Evolutionary conservation across 73 alveolate species (phyloP).

Genomic region (Tetrahymena thermophila): DNA sequence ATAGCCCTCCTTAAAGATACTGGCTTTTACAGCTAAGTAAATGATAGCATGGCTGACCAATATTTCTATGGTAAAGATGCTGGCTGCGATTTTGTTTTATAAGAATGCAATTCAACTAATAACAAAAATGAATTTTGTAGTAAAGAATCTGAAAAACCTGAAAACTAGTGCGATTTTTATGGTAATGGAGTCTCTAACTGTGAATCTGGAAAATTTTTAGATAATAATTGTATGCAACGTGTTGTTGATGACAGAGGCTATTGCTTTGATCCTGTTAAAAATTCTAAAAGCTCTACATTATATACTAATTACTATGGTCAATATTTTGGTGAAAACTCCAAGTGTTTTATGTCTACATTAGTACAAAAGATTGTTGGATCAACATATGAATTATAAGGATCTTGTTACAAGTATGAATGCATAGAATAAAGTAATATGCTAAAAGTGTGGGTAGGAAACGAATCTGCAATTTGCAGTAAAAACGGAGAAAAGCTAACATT

Average conservation of each 20-base stretch:
- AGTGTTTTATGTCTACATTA: not conserved
- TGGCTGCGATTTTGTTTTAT: not conserved
- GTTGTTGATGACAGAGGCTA: not conserved
- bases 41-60: not conserved
- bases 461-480: not conserved
- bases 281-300: not conserved
- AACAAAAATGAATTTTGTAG: not conserved
- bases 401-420: not conserved
- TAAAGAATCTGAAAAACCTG: not conserved
- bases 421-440: not conserved
- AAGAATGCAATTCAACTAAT: not conserved
- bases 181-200: not conserved
- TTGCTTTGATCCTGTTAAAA: not conserved
- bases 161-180: not conserved
- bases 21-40: not conserved
- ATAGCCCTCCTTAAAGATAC: not conserved
- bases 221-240: not conserved
- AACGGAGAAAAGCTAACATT: not conserved
- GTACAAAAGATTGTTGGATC: not conserved
- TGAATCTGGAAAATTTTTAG: not conserved
- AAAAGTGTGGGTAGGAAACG: not conserved
- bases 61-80: not conserved
- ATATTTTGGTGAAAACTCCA: not conserved
- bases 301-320: not conserved
- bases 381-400: not conserved